Base-by-base conservation (phyloP, 208 protist genomes). In the Polymyxa betae region DNA sequence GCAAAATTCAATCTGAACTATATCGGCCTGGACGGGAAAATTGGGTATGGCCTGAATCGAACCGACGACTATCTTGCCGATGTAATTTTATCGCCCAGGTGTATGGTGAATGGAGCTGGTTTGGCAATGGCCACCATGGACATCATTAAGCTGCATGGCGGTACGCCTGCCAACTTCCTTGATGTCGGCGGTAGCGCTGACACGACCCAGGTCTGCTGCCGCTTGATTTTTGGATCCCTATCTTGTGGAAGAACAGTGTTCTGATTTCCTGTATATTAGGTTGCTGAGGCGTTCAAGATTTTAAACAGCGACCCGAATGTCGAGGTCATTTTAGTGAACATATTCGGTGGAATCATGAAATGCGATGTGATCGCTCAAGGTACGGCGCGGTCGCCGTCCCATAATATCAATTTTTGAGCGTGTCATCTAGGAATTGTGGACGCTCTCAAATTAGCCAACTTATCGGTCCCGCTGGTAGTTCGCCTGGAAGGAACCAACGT, bases 121-220 rank as follows among this genome's bases (percentile, higher is more conserved):
- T 96, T 99, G 12, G 98, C 98, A 66, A 99, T 99, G 98, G 98
- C 98, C 32, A 99, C 98, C 60, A 99, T 99, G 98, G 98, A 99
- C 92, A 97, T 99, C 93, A 99, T 99, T 92, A 98, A 98, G 90
- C 94, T 99, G 24, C 93, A 98, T 93, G 98, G 98, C 89, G 98
- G 98, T 78, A 95, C 94, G 77, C 98, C 98, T 45, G 98, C 98
- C 49, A 99, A 99, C 97, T 99, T 99, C 95, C 96, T 99, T 44
- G 98, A 99, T 90, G 96, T 99, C 68, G 98, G 98, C 92, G 98
- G 98, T 90, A 96, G 90, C 87, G 93, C 91, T 40, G 91, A 64
- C 32, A 49, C 89, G 12, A 38, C 16, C 24, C 88, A 89, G 88
- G 88, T 89, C 5, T 24, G 12, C 12, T n/a, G 24, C 24, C 38